phyloP scores from a whole-genome alignment of 2,329 filamentous ascomycete genomes.

The Gyromitra esculenta region DNA sequence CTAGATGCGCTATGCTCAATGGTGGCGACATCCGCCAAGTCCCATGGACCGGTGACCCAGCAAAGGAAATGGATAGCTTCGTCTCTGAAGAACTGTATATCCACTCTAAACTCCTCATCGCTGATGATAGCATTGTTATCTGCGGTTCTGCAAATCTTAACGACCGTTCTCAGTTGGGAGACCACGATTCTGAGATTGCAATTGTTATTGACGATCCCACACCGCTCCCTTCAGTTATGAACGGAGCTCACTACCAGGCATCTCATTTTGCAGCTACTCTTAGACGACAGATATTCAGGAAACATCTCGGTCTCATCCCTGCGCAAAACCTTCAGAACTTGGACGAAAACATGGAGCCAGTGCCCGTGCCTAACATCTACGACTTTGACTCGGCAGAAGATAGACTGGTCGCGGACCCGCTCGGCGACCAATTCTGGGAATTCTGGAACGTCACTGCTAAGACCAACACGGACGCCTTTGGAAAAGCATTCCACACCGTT shows the following conservation, averaged over 20 bases:
- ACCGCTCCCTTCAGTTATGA: slow-evolving; percentile 76
- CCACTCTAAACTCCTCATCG: slow-evolving; percentile 78
- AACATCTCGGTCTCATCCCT: slow-evolving; percentile 85
- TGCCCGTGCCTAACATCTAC: slow-evolving; percentile 76
- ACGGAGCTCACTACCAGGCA: slow-evolving; percentile 75
- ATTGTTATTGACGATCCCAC: slow-evolving; percentile 84
- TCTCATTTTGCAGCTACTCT: slow-evolving; percentile 81
- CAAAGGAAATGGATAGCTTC: slow-evolving; percentile 69
- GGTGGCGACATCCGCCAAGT: slow-evolving; percentile 73
- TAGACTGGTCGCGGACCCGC: slow-evolving; percentile 76
- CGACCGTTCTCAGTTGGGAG: slow-evolving; percentile 78
- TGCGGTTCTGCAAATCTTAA: slow-evolving; percentile 79
- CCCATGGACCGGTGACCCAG: slow-evolving; percentile 67
- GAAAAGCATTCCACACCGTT: slow-evolving; percentile 81
- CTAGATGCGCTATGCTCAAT: slow-evolving; percentile 82
- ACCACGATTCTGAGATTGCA: slow-evolving; percentile 89
- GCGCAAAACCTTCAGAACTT: slow-evolving; percentile 74
- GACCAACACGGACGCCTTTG: slow-evolving; percentile 82
- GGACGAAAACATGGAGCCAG: slow-evolving; percentile 79
- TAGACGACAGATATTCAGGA: slow-evolving; percentile 85
- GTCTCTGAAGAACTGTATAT: slow-evolving; percentile 72
- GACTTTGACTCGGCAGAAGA: slow-evolving; percentile 76
- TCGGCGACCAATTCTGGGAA: slow-evolving; percentile 73
- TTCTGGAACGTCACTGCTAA: slow-evolving; percentile 79
- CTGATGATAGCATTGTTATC: slow-evolving; percentile 82